A percentile compares a stretch with the other conserved stretches of the same genome.
phyloP scores from a whole-genome alignment of 805 yeast species.

The Candida coquimbonensis region DNA sequence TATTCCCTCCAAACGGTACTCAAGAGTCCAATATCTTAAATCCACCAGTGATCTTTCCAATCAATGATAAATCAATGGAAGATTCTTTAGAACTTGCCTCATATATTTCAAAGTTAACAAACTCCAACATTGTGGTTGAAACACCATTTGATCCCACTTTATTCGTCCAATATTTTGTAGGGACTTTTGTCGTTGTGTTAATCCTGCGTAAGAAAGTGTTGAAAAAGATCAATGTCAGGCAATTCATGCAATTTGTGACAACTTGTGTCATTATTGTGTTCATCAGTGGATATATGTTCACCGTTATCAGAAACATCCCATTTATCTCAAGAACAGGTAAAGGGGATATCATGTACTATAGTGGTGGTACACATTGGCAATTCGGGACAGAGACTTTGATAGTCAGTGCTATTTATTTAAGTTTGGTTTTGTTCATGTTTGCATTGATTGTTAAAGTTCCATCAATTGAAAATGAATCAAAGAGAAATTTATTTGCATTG shows the following conservation, averaged over 20 bases:
- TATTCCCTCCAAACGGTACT: slow-evolving; percentile 44
- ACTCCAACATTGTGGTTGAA: slow-evolving; percentile 35
- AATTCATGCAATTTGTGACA: slow-evolving; percentile 26
- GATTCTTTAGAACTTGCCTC: slow-evolving; percentile 46
- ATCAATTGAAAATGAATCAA: slow-evolving; percentile 9
- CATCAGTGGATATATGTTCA: slow-evolving; percentile 59
- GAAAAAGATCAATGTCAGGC: slow-evolving; percentile 22
- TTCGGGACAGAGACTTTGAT: slow-evolving; percentile 62
- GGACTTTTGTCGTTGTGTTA: slow-evolving; percentile 38
- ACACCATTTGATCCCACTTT: slow-evolving; percentile 35
- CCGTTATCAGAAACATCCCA: slow-evolving; percentile 54
- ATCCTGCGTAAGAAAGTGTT: slow-evolving; percentile 42
- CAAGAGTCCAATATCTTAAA: slow-evolving; percentile 20
- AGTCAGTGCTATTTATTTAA: slow-evolving; percentile 43
- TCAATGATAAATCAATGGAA: slow-evolving; percentile 20
- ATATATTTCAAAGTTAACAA: slow-evolving; percentile 41
- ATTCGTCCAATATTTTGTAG: slow-evolving; percentile 39
- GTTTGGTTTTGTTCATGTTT: slow-evolving; percentile 36
- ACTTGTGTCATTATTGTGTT: slow-evolving; percentile 37
- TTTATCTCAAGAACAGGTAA: slow-evolving; percentile 48
- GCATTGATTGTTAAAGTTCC: slow-evolving; percentile 34
- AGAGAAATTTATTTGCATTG: slow-evolving; percentile 6
- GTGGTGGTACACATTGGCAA: slow-evolving; percentile 63
- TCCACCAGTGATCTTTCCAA: slow-evolving; percentile 29
- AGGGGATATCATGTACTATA: slow-evolving; percentile 46